A percentile compares a stretch with the other conserved stretches of the same genome.
phyloP scores from a whole-genome alignment of 768 basidiomycete species.

The Leccinum rimulosum region DNA sequence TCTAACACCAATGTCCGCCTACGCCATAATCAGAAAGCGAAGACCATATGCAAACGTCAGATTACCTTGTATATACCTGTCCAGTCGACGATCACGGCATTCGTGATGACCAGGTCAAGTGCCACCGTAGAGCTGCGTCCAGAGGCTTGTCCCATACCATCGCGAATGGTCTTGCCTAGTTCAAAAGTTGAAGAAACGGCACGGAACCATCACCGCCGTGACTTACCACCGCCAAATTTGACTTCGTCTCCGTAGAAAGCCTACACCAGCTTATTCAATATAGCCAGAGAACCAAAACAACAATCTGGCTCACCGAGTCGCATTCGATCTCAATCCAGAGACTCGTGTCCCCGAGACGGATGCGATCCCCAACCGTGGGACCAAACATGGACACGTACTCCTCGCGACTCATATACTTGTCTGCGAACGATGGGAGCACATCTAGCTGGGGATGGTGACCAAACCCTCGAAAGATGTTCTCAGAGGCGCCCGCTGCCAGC shows the following conservation, averaged over 20 bases:
- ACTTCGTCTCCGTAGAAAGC: constrained; percentile 94
- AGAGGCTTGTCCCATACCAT: constrained; percentile 95
- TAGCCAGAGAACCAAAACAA: not conserved
- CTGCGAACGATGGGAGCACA: constrained; percentile 46
- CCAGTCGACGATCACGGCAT: constrained; percentile 93
- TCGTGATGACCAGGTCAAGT: constrained; percentile 93
- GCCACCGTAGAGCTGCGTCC: constrained; percentile 62
- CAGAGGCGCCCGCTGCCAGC: constrained; percentile 37
- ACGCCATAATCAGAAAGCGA: constrained; percentile 5
- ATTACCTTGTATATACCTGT: constrained; percentile 88
- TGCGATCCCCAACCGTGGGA: constrained; percentile 86
- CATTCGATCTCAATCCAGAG: constrained; percentile 93
- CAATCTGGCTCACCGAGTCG: constrained; percentile 55
- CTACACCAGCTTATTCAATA: constrained; percentile 32
- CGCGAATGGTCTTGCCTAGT: constrained; percentile 86
- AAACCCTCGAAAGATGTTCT: constrained; percentile 49
- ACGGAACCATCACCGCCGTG: not conserved
- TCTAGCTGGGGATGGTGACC: constrained; percentile 66
- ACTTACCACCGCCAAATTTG: constrained; percentile 91
- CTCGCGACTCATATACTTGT: constrained; percentile 62
- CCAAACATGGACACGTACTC: constrained; percentile 94
- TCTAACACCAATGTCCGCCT: constrained; percentile 96
- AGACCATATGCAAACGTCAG: not conserved
- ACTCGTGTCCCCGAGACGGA: constrained; percentile 84
- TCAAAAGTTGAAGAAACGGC: not conserved